Percentiles rank a stretch among this genome's conserved stretches.
These are phyloP conservation scores for Suillus americanus DNA, from an alignment of 768 basidiomycete genomes.

Conservation along the genomic window DNA sequence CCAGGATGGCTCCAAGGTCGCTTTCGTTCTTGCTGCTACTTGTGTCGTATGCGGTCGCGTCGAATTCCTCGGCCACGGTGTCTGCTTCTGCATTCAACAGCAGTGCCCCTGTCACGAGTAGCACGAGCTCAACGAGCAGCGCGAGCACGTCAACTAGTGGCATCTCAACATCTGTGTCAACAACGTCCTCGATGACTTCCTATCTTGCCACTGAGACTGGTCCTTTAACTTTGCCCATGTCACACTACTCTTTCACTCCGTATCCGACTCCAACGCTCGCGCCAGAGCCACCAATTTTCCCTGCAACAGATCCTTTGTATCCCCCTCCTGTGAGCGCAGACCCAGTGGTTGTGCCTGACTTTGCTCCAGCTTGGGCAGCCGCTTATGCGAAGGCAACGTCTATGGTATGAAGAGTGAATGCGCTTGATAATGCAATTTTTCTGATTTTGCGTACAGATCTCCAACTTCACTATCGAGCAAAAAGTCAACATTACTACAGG, in stretches of 20 bases:
- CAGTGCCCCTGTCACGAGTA: constrained; percentile 10
- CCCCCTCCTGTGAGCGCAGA: constrained; percentile 55
- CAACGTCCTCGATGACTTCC: constrained; percentile 11
- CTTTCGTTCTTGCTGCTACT: constrained; percentile 16
- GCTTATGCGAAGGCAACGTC: constrained; percentile 60
- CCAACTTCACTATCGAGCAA: constrained; percentile 55
- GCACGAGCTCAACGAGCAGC: not conserved
- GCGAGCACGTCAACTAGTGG: constrained; percentile 1
- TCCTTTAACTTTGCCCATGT: constrained; percentile 37
- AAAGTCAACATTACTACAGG: constrained; percentile 68
- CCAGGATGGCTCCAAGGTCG: constrained; percentile 19
- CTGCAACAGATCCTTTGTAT: constrained; percentile 49
- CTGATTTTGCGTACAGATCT: constrained; percentile 34
- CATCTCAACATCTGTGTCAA: not conserved
- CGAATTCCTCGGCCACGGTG: constrained; percentile 1
- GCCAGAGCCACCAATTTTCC: constrained; percentile 54
- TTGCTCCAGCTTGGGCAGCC: constrained; percentile 50
- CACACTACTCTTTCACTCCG: constrained; percentile 49
- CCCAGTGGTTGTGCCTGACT: constrained; percentile 43
- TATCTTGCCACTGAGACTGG: constrained; percentile 16
- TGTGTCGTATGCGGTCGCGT: constrained; percentile 1
- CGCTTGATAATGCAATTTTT: constrained; percentile 57
- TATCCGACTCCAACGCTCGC: constrained; percentile 61
- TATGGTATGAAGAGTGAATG: constrained; percentile 39
- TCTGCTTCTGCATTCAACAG: constrained; percentile 6